Evolutionary conservation across 208 protist species (phyloP).

Genomic region (Leishmania turanica): DNA sequence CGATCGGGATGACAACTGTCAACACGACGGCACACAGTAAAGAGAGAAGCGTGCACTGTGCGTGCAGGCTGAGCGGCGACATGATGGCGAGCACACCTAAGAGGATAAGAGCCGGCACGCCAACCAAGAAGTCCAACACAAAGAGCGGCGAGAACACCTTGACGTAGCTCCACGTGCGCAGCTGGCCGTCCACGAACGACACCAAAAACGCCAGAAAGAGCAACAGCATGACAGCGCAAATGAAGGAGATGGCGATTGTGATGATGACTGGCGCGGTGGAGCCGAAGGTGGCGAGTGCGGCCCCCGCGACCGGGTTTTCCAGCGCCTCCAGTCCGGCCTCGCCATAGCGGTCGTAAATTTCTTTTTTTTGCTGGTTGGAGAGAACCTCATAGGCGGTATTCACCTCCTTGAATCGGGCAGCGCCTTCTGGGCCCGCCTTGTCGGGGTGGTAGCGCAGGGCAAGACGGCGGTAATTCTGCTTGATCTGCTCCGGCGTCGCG

Average conservation of each 20-base stretch:
- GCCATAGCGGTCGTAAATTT: constrained; percentile 71
- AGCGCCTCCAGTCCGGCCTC: constrained; percentile 46
- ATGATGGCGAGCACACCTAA: constrained; percentile 28
- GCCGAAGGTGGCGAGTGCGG: constrained; percentile 24
- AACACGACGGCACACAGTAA: constrained; percentile 44
- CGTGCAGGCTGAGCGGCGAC: constrained; percentile 12
- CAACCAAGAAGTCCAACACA: constrained; percentile 46
- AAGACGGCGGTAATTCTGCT: constrained; percentile 76
- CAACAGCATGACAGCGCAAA: constrained; percentile 40
- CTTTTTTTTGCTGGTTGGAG: constrained; percentile 67
- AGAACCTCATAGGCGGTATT: constrained; percentile 97
- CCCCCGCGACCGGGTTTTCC: constrained; percentile 45
- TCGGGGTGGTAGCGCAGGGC: constrained; percentile 88
- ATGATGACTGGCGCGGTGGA: constrained; percentile 22
- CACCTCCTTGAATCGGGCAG: constrained; percentile 82
- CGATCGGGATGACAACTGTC: constrained; percentile 67
- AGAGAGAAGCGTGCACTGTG: constrained; percentile 24
- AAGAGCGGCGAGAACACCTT: constrained; percentile 78
- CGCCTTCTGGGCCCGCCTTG: constrained; percentile 71
- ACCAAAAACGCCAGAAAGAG: constrained; percentile 69
- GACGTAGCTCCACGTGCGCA: constrained; percentile 67
- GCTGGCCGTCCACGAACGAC: constrained; percentile 45
- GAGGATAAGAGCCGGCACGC: constrained; percentile 28
- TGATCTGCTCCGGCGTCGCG: constrained; percentile 83
- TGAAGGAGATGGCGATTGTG: constrained; percentile 18